Evolutionary conservation across 805 yeast species (phyloP), one percentile per base, ranked within the genome.

Genomic region (Pichia californica): DNA sequence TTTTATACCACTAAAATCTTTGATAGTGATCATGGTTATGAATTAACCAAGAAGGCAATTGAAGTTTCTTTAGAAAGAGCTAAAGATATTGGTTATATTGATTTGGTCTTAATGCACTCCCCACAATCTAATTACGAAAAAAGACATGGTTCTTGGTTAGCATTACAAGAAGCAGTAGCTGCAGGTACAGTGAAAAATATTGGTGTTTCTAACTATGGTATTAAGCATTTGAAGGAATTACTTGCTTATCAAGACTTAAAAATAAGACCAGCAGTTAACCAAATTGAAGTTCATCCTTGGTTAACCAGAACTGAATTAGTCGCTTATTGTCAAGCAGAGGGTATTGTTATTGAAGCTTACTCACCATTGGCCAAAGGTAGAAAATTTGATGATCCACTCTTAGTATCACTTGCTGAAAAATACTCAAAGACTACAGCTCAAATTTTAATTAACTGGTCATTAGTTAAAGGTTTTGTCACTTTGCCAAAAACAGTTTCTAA

Each of bases 191-290:
- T 78, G n/a, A 68, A 66, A 48, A 66, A 64, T 37, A 73, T 81
- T 45, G 87, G 87, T 21, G 83, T 81, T 11, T 77, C 83, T 19
- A 81, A 80, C 59, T 81, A 69, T 54, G 83, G 82, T 15, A 56
- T 63, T 14, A 64, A 67, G 32, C 85, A 80, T 54, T 50, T 81
- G 21, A 8, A 44, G 16, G 47, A 44, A 27, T 57, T 81, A 16
- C 53, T 71, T 30, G 52, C 53, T 4, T 73, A 76, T 70, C 56
- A 57, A 7, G 72, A 64, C 3, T 61, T 77, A 27, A 62, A 61
- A 44, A 53, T 57, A 44, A 57, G 46, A 53, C 79, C 79, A 1
- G 73, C 63, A 1, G 67, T 73, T 7, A 71, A 74, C 53, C 79
- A 74, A 55, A 60, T 74, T 40, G 79, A 74, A 47, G 50, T 71